Evolutionary conservation across 441 rosid species (phyloP).

Genomic region (Gossypium schwendimanii): DNA sequence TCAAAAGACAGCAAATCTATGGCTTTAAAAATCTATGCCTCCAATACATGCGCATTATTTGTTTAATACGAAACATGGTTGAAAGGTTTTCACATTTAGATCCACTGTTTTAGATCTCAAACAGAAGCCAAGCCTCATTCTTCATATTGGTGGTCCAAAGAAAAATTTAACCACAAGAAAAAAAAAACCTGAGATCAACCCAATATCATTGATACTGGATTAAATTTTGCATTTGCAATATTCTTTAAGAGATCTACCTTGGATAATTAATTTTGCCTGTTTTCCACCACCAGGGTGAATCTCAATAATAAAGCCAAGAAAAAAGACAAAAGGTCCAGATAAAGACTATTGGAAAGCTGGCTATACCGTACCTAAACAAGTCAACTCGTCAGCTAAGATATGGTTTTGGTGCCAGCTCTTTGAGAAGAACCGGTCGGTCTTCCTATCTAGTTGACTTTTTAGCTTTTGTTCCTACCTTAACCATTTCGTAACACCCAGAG

Average conservation of each 20-base stretch:
- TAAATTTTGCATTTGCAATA: neutral
- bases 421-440: neutral
- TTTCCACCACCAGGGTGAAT: neutral
- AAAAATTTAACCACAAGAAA: neutral
- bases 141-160: constrained; percentile 6
- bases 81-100: neutral
- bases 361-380: neutral
- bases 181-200: neutral
- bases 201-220: neutral
- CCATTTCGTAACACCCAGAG: neutral
- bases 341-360: constrained; percentile 3
- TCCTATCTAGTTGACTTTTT: constrained; percentile 10
- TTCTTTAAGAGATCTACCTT: constrained; percentile 8
- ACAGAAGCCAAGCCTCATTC: neutral
- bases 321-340: neutral
- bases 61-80: neutral
- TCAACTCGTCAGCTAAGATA: constrained; percentile 11
- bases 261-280: neutral
- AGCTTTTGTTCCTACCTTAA: neutral
- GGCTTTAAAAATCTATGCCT: constrained; percentile 6
- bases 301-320: neutral
- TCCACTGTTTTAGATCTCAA: constrained; percentile 7
- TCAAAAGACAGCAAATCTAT: constrained; percentile 14
- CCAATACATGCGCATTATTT: constrained; percentile 1
- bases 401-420: constrained; percentile 12